Conservation (phyloP, 108 stramenopile genomes). For the Nitzschia sp. region DNA sequence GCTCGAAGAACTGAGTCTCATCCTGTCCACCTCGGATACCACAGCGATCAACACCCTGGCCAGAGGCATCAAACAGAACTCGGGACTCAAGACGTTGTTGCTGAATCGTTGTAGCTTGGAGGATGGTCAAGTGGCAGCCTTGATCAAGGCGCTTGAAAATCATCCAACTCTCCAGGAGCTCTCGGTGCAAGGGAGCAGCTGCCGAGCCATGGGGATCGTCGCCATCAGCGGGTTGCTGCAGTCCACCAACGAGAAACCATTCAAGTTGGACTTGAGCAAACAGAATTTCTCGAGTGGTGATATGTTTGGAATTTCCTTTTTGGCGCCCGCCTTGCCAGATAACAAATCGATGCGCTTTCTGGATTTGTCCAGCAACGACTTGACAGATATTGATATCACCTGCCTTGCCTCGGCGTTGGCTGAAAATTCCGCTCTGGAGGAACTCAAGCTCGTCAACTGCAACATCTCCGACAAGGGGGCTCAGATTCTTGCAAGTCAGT, state of each 20-base stretch:
- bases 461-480: constrained; percentile 4
- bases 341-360: constrained; percentile 9
- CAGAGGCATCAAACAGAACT: constrained; percentile 1
- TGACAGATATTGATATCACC: not conserved
- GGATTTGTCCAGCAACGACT: constrained; percentile 3
- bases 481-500: not conserved
- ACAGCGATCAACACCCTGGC: not conserved
- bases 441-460: constrained; percentile 13
- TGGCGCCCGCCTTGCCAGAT: constrained; percentile 5
- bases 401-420: not conserved
- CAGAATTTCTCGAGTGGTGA: not conserved
- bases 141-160: constrained; percentile 5
- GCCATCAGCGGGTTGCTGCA: constrained; percentile 2
- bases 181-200: constrained; percentile 6
- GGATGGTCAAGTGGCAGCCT: not conserved
- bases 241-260: constrained; percentile 5
- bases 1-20: constrained; percentile 13
- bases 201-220: not conserved
- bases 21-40: not conserved
- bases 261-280: constrained; percentile 20
- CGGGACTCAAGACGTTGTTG: constrained; percentile 6
- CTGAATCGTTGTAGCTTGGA: constrained; percentile 6
- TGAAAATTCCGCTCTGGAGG: constrained; percentile 5
- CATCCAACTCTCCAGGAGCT: constrained; percentile 18
- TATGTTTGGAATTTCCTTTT: constrained; percentile 3